Conservation (phyloP, 208 protist genomes). For the Histomonas meleagridis region DNA sequence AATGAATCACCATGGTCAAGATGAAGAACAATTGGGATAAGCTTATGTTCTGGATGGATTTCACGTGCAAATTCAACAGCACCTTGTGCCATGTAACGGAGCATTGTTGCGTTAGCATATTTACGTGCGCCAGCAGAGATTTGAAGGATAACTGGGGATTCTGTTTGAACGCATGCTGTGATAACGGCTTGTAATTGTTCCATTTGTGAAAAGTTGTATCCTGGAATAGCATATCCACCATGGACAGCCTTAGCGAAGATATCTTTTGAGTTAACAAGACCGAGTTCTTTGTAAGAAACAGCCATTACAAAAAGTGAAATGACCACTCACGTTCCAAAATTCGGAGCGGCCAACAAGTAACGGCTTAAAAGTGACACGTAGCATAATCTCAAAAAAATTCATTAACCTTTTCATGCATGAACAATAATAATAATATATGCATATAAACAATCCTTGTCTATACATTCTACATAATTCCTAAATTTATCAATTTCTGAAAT, state of each 20-base stretch:
- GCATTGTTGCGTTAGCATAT: conserved; percentile 50
- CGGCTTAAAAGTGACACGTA: no score
- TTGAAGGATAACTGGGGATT: conserved; percentile 55
- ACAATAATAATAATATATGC: no score
- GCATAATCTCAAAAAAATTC: no score
- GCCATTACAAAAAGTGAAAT: no score
- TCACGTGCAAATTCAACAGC: conserved; percentile 46
- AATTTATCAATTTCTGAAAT: no score
- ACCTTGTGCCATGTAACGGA: conserved; percentile 49
- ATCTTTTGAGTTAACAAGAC: background rate
- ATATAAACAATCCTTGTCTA: no score
- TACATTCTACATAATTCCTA: no score
- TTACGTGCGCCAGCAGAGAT: conserved; percentile 50
- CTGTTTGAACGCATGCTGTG: conserved; percentile 41
- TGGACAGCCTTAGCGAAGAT: conserved; percentile 46
- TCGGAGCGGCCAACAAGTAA: no score
- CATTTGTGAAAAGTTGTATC: conserved; percentile 54
- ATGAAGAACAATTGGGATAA: conserved; percentile 48
- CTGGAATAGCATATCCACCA: conserved; percentile 49
- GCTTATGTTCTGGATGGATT: conserved; percentile 38
- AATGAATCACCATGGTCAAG: conserved; percentile 50
- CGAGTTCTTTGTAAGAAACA: background rate
- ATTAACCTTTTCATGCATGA: no score
- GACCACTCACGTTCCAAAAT: no score
- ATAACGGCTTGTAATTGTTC: conserved; percentile 52